Conservation (phyloP, 2,329 filamentous ascomycete species). For the Pseudocercospora fijiensis region DNA sequence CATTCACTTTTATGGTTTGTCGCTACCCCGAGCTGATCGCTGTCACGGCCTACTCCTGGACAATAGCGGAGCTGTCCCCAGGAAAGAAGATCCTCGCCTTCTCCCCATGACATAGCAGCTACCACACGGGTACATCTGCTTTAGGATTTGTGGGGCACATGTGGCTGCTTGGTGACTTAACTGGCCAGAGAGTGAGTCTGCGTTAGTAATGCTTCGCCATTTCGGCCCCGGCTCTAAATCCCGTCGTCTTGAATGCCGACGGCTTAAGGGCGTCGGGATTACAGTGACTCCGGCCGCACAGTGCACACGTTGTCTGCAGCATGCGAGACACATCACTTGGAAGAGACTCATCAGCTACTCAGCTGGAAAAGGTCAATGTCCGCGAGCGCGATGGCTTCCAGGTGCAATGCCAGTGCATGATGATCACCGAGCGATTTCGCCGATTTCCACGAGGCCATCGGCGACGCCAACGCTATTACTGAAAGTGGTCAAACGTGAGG, state of each 20-base stretch:
- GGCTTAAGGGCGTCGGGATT: neutral
- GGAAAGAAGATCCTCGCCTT: neutral
- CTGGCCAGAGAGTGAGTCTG: neutral
- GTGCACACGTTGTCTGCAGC: neutral
- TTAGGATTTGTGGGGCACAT: neutral
- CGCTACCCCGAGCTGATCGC: neutral
- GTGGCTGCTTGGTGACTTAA: neutral
- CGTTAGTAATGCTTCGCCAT: neutral
- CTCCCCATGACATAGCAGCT: constrained; percentile 6
- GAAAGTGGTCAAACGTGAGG: neutral
- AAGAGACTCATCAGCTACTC: neutral
- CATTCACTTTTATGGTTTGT: neutral
- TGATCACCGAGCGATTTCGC: neutral
- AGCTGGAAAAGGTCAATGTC: neutral
- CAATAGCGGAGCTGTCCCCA: constrained; percentile 2
- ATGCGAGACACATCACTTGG: neutral
- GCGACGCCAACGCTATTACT: neutral
- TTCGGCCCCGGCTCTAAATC: neutral
- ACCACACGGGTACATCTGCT: neutral
- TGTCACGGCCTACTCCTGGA: constrained; percentile 3
- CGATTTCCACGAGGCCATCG: neutral
- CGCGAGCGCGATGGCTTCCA: neutral
- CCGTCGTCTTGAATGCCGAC: neutral
- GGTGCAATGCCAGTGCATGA: neutral
- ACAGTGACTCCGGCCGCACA: neutral